Evolutionary conservation across 2,329 filamentous ascomycete species (phyloP).

Genomic region (Ophiostoma tasmaniense): DNA sequence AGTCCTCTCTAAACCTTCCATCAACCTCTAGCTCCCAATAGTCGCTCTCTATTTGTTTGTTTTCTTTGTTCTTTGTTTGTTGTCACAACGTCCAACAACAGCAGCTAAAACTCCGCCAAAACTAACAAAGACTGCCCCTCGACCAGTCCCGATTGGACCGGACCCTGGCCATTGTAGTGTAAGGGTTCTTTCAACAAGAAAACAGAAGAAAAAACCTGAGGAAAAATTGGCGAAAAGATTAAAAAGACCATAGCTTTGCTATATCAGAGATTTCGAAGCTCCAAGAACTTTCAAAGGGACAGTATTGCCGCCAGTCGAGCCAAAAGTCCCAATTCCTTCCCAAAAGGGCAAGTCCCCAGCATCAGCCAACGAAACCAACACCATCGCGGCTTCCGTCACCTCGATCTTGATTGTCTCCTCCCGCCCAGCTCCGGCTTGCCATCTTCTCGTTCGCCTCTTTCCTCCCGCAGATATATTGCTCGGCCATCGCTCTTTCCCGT

Average conservation of each 20-base stretch:
- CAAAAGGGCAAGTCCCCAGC: not conserved
- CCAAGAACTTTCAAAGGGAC: not conserved
- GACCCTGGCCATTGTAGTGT: not conserved
- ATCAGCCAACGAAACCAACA: not conserved
- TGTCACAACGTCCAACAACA: not conserved
- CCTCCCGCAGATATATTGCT: not conserved
- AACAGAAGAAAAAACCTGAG: not conserved
- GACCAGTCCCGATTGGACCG: not conserved
- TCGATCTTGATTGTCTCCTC: not conserved
- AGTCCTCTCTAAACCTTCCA: not conserved
- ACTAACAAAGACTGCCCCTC: constrained; percentile 1
- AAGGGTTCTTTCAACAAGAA: not conserved
- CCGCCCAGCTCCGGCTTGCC: not conserved
- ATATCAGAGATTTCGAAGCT: not conserved
- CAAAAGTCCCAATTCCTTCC: not conserved
- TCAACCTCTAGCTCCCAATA: not conserved
- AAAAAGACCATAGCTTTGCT: not conserved
- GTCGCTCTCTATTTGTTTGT: not conserved
- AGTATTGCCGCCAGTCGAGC: not conserved
- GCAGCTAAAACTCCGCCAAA: not conserved
- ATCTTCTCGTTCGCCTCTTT: not conserved
- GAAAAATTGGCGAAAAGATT: not conserved
- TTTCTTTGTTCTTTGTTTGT: not conserved
- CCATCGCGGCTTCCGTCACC: not conserved
- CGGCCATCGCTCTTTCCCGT: not conserved